Base-by-base conservation (phyloP, 345 rosid species). In the Lagerstroemia speciosa region DNA sequence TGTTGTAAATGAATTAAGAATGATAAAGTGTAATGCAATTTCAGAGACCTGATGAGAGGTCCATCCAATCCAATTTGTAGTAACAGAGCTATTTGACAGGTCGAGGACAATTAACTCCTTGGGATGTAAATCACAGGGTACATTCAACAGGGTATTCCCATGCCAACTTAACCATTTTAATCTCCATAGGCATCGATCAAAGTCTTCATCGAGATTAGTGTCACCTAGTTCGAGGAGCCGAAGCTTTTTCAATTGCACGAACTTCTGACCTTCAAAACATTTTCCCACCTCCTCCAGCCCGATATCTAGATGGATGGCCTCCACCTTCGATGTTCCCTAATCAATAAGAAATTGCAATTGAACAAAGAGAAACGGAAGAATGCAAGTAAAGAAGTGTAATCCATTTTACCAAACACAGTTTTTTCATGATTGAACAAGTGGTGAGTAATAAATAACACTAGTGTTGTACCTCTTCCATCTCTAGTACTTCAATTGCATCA, bases 131-230 rank as follows among this genome's bases (percentile, higher is more conserved):
- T 24, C 22, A 45, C 15, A 1, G 6, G 69, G 40, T 22, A 5
- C 6, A 45, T 27, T 40, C 34, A 5, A 1, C 37, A 7, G n/a
- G 48, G 34, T 22, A 8, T 34, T 34, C 9, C 69, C 69, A 29
- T 67, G 62, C 34, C 37, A 32, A n/a, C 55, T 37, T 6, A 67
- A 38, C 69, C 69, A 67, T 67, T 61, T 67, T 12, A 67, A 29
- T 8, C 24, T 32, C 14, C 61, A 31, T 9, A 67, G 3, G n/a
- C n/a, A n/a, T n/a, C n/a, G n/a, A n/a, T n/a, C n/a, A n/a, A n/a
- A n/a, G 38, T 3, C 38, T 36, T 3, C 38, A 3, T 36, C 8
- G 38, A 36, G 38, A 36, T 36, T 36, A 36, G 38, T 36, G 38
- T 36, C 38, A 8, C 38, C 38, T 36, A 36, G 38, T 36, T n/a